phyloP scores from a whole-genome alignment of 306 rosid genomes.

The Gynostemma pentaphyllum region DNA sequence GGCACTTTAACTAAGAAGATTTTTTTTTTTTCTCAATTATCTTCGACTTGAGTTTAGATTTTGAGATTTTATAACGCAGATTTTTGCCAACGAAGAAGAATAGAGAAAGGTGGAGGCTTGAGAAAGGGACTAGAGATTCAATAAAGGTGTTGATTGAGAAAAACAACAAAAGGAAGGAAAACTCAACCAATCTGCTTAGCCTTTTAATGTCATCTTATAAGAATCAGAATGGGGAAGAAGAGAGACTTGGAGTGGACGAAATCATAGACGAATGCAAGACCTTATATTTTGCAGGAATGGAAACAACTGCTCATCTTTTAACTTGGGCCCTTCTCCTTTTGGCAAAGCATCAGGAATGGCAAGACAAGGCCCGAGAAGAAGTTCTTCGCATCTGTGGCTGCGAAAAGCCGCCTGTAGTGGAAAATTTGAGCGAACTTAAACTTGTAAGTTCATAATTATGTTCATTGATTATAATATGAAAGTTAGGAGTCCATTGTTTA shows the following conservation, averaged over 20 bases:
- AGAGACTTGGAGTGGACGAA: conserved; percentile 35
- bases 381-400: conserved; percentile 21
- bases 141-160: conserved; percentile 31
- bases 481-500: too few species aligned
- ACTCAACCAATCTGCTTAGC: conserved; percentile 33
- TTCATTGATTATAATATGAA: too few species aligned
- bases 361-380: conserved; percentile 56
- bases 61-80: conserved; percentile 18
- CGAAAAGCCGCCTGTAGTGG: conserved; percentile 20
- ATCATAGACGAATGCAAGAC: conserved; percentile 66
- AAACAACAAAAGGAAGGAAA: conserved; percentile 17
- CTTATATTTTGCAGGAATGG: conserved; percentile 65
- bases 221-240: conserved; percentile 54
- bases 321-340: conserved; percentile 53
- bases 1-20: too few species aligned
- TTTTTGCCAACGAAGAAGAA: conserved; percentile 65
- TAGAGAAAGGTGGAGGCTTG: conserved; percentile 55
- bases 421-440: conserved; percentile 44
- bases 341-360: conserved; percentile 61
- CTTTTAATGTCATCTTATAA: conserved; percentile 40
- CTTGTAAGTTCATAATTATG: conserved; percentile 39
- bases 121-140: conserved; percentile 47
- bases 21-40: too few species aligned
- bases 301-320: conserved; percentile 48
- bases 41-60: neutral